A percentile compares a stretch with the other conserved stretches of the same genome.
phyloP scores from a whole-genome alignment of 495 filamentous ascomycete genomes.

The Astrocystis sublimbata region DNA sequence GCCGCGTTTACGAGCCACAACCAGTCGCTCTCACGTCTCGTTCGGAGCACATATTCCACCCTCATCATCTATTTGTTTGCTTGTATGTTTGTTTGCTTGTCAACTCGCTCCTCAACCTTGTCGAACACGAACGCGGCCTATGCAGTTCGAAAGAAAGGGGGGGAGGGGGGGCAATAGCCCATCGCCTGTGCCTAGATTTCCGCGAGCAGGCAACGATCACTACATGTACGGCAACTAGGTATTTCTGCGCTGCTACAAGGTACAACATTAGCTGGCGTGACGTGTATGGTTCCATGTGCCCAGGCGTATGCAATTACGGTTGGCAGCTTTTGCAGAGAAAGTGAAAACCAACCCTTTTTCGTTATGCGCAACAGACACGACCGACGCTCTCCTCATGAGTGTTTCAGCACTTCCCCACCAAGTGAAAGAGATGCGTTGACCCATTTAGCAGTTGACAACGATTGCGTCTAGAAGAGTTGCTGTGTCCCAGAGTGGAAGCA shows the following conservation, averaged over 20 bases:
- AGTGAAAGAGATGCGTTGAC: not conserved
- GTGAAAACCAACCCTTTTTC: too few relatives aligned
- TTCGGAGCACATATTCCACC: not conserved
- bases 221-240: not conserved
- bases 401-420: constrained; percentile 5
- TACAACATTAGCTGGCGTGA: not conserved
- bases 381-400: not conserved
- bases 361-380: not conserved
- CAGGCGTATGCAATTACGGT: constrained; percentile 8
- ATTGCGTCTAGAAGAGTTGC: not conserved
- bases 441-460: not conserved
- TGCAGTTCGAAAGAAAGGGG: not conserved
- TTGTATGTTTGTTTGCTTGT: not conserved
- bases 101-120: not conserved
- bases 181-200: not conserved
- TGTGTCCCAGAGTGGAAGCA: not conserved
- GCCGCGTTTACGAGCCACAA: not conserved
- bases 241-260: not conserved
- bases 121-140: not conserved
- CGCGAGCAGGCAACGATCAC: not conserved
- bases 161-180: not conserved
- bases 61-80: not conserved
- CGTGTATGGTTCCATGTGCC: constrained; percentile 2
- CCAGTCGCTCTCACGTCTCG: not conserved
- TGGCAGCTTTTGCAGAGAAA: constrained; percentile 6